Base-by-base conservation (phyloP, 2,329 filamentous ascomycete genomes). In the Leptographium flavum region DNA sequence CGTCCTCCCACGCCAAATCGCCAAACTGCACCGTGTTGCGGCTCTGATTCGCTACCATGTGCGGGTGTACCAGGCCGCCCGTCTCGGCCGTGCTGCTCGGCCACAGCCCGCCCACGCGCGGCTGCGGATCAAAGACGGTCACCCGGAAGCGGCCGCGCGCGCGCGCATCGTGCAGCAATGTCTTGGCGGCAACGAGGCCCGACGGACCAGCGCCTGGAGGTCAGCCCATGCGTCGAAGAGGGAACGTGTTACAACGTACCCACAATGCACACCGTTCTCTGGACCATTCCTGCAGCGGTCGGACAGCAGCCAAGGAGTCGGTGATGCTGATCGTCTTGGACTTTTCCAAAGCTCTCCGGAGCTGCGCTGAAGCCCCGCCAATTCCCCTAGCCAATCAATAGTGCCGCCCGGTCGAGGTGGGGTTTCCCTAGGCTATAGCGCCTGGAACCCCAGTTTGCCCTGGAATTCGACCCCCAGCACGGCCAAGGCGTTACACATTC, bases 21-120 rank as follows among this genome's bases (percentile, higher is more conserved):
- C 74, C 78, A 54, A 81, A 81, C 53, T 75, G 72, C 51, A 92
- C 77, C 0, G 83, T 86, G 59, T 87, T 85, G 39, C 73, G 74
- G 62, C 82, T 87, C 55, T 88, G 76, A 58, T 93, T 93, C 4
- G 75, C 75, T 15, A 74, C 67, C 69, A 83, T 83, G 43, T 82
- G 70, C 9, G 81, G 81, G 50, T 82, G 76, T 15, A 81, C 63
- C 33, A 74, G 63, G 3, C 74, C 69, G 1, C 53, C 61, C n/a
- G 50, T 52, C 45, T 79, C 76, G 2, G 62, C 52, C 44, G 65
- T 68, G 13, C 61, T 60, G 2, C 66, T 63, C 4, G 81, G 80
- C 86, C 86, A 93, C n/a, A 92, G 72, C 0, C 86, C 86, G 11
- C 85, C 86, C 15, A 90, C 69, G 33, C 74, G 70, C 30, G 68